A percentile compares a stretch with the other conserved stretches of the same genome.
phyloP scores from a whole-genome alignment of 1,284 basidiomycete species.

The Microbotryum lychnidis-dioicae region DNA sequence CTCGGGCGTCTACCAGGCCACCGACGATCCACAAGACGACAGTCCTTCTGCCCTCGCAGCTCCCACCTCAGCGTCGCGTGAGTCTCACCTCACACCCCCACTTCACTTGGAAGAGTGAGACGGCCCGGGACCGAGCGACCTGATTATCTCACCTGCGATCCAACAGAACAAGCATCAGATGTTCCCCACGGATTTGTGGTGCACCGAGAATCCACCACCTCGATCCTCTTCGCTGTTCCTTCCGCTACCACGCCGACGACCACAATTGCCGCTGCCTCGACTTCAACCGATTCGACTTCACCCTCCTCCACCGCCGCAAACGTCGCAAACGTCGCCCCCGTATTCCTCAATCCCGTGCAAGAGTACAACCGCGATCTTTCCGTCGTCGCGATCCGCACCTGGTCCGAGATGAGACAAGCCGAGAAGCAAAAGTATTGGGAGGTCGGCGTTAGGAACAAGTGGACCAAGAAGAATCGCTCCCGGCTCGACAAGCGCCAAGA shows the following conservation, averaged over 20 bases:
- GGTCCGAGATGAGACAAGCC: slow-evolving; percentile 66
- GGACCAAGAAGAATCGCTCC: slow-evolving; percentile 37
- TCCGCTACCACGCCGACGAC: neutral
- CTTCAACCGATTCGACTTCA: neutral
- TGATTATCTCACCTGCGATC: no score
- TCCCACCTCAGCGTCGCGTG: no score
- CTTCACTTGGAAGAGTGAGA: no score
- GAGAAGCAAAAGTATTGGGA: slow-evolving; percentile 58
- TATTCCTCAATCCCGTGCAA: slow-evolving; percentile 95
- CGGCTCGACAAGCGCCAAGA: slow-evolving; percentile 1
- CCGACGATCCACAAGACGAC: no score
- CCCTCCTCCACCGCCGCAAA: neutral
- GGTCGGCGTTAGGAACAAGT: slow-evolving; percentile 36
- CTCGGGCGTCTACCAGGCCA: no score
- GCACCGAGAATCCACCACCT: slow-evolving; percentile 26
- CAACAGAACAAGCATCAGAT: neutral
- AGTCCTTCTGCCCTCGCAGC: no score
- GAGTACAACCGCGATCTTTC: slow-evolving; percentile 96
- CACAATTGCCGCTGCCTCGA: neutral
- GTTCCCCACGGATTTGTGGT: slow-evolving; percentile 20
- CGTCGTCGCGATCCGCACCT: slow-evolving; percentile 76
- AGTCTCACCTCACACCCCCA: no score
- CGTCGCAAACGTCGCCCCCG: slow-evolving; percentile 27
- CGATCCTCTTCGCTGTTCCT: slow-evolving; percentile 24
- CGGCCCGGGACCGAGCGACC: no score